Base-by-base conservation (phyloP, 805 yeast genomes). In the Sugiyamaella floridensis region DNA sequence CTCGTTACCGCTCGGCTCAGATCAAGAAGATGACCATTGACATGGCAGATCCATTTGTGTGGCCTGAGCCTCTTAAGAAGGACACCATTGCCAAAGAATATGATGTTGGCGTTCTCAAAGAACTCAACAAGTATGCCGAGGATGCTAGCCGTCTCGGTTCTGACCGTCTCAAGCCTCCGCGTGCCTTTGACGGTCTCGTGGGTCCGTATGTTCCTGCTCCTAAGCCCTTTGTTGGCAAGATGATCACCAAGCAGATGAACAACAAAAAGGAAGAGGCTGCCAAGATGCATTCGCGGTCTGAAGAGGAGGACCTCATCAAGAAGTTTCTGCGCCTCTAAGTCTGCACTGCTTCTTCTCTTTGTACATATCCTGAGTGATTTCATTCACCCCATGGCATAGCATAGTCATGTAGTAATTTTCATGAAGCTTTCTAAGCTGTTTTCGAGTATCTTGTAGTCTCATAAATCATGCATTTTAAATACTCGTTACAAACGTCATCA, bases 11-110 rank as follows among this genome's bases (percentile, higher is more conserved):
- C 70, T 74, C 76, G 7, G 82, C 90, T 1, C 96, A 89, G 71
- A 78, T 80, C 59, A 93, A 93, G 75, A 90, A 89, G 71, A 93
- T 93, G 98, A 92, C 97, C 19, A 85, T 93, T 49, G 98, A 90
- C 62, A 86, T 93, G 92, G 83, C 82, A 53, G 89, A 92, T 59
- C 99, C 99, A 20, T 93, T 93, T 66, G 77, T 93, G 46, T 93
- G 97, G 97, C 99, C 99, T 3, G 78, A 75, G 55, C 77, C 79
- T 20, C 67, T 62, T 42, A 70, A 75, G 46, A 73, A 74, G 58
- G 70, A 70, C 58, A 59, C 52, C 52, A 60, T 62, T 51, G 59
- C 58, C 19, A 55, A 56, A 53, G 57, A 52, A 37, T 63, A 52
- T 46, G 59, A 60, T 55, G 69, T 53, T 52, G 76, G 68, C 26